A percentile compares a stretch with the other conserved stretches of the same genome.
These are phyloP conservation scores for Talaromyces thailandensis DNA, from an alignment of 495 filamentous ascomycete species.

Conservation along the genomic window DNA sequence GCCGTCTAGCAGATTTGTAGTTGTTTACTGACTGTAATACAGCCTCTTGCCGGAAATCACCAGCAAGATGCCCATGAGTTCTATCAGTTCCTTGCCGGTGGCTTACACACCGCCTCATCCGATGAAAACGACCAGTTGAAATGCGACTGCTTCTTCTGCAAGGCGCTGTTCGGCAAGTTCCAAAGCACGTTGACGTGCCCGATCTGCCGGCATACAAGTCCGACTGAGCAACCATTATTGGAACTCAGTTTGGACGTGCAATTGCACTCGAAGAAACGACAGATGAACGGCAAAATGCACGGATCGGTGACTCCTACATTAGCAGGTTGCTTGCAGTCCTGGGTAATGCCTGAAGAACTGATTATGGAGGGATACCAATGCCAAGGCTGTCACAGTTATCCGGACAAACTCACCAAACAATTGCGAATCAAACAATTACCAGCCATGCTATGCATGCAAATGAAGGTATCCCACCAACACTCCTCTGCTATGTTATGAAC, in stretches of 20 bases:
- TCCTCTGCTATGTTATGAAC: not conserved
- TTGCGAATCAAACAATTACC: constrained; percentile 71
- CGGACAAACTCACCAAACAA: constrained; percentile 67
- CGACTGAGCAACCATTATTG: constrained; percentile 74
- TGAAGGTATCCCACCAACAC: constrained; percentile 53
- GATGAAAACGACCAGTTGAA: constrained; percentile 45
- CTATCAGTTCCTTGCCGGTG: constrained; percentile 83
- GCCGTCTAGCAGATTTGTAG: not conserved
- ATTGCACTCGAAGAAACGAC: constrained; percentile 40
- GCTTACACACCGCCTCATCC: constrained; percentile 53
- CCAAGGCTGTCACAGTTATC: constrained; percentile 58
- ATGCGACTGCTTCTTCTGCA: constrained; percentile 83
- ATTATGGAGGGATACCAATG: constrained; percentile 75
- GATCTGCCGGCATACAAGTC: constrained; percentile 67
- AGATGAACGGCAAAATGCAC: constrained; percentile 27
- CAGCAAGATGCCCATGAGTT: constrained; percentile 96
- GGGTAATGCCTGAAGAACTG: constrained; percentile 59
- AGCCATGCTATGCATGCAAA: constrained; percentile 80
- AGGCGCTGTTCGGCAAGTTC: constrained; percentile 79
- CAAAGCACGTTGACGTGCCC: constrained; percentile 81
- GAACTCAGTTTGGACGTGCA: constrained; percentile 79
- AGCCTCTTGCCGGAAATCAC: constrained; percentile 81
- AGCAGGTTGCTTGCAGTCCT: constrained; percentile 72
- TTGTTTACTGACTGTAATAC: constrained; percentile 25
- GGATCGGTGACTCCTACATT: constrained; percentile 45